Percentiles rank a stretch among this genome's conserved stretches.
Evolutionary conservation across 2,329 filamentous ascomycete species (phyloP).

Genomic region (Colletotrichum camelliae): DNA sequence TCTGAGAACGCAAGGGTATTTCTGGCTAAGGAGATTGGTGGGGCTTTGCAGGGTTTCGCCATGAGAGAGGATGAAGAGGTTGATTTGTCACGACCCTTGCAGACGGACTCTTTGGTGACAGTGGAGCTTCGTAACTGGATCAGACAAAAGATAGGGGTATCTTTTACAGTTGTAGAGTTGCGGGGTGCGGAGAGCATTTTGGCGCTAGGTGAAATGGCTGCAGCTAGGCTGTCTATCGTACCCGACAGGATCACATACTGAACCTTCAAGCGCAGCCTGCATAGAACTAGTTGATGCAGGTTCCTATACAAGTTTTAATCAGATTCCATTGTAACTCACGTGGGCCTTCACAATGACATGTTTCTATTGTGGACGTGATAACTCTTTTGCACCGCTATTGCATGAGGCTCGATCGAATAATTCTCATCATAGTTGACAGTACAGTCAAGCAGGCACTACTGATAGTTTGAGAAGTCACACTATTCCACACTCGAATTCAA

Average conservation of each 20-base stretch:
- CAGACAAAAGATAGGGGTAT: conserved; percentile 21
- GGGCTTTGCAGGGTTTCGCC: conserved; percentile 8
- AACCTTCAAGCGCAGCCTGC: too few species aligned
- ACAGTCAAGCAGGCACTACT: too few species aligned
- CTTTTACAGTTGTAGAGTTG: conserved; percentile 2
- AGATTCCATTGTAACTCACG: too few species aligned
- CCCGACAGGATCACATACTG: neutral
- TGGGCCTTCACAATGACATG: too few species aligned
- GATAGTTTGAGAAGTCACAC: too few species aligned
- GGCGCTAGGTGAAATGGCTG: neutral
- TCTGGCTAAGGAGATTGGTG: conserved; percentile 2
- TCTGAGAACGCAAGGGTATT: neutral
- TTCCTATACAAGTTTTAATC: too few species aligned
- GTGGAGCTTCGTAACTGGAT: conserved; percentile 29
- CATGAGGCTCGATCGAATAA: too few species aligned
- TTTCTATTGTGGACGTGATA: too few species aligned
- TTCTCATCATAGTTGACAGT: too few species aligned
- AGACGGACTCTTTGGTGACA: conserved; percentile 27
- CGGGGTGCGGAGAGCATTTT: conserved; percentile 1
- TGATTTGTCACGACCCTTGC: neutral
- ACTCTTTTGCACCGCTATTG: too few species aligned
- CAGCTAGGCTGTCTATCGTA: neutral
- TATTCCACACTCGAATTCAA: too few species aligned
- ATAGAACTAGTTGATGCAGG: too few species aligned
- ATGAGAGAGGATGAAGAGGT: conserved; percentile 18